These are phyloP conservation scores for Trichoderma asperellum DNA, from an alignment of 2,329 filamentous ascomycete genomes.

Conservation along the genomic window DNA sequence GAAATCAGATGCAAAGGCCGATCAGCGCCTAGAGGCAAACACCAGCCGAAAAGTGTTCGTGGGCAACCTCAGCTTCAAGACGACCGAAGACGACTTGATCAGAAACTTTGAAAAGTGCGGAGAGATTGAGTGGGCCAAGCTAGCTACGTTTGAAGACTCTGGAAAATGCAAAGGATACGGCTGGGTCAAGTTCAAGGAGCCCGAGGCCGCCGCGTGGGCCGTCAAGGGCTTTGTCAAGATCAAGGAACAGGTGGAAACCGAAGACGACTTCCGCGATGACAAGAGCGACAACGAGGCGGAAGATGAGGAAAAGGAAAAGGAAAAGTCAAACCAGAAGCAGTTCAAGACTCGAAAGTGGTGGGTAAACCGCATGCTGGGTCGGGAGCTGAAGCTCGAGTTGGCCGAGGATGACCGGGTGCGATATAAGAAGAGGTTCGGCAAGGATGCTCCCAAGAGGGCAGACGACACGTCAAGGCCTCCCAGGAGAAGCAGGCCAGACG, in stretches of 20 bases:
- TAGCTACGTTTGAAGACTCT: conserved; percentile 94
- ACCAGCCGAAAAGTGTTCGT: conserved; percentile 86
- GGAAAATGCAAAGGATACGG: conserved; percentile 98
- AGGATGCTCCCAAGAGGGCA: conserved; percentile 59
- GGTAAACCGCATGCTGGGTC: conserved; percentile 81
- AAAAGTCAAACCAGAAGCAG: conserved; percentile 51
- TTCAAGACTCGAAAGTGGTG: conserved; percentile 73
- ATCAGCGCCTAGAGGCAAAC: conserved; percentile 52
- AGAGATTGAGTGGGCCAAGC: conserved; percentile 76
- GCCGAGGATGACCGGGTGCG: conserved; percentile 87
- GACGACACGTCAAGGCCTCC: conserved; percentile 37
- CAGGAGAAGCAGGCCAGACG: conserved; percentile 44
- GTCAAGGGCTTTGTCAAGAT: conserved; percentile 82
- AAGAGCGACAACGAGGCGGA: conserved; percentile 46
- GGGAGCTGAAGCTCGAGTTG: conserved; percentile 84
- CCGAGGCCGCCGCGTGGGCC: conserved; percentile 68
- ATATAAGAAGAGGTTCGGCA: conserved; percentile 93
- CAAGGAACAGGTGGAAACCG: conserved; percentile 65
- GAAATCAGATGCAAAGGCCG: conserved; percentile 39
- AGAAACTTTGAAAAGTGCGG: conserved; percentile 87
- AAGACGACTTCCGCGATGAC: conserved; percentile 61
- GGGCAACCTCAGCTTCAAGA: conserved; percentile 83
- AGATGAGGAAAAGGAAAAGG: conserved; percentile 50
- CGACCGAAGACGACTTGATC: conserved; percentile 77
- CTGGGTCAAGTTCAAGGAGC: conserved; percentile 87